Percentiles rank a stretch among this genome's conserved stretches.
Evolutionary conservation across 306 rosid genomes (phyloP).

Genomic region (Cicer cuneatum): DNA sequence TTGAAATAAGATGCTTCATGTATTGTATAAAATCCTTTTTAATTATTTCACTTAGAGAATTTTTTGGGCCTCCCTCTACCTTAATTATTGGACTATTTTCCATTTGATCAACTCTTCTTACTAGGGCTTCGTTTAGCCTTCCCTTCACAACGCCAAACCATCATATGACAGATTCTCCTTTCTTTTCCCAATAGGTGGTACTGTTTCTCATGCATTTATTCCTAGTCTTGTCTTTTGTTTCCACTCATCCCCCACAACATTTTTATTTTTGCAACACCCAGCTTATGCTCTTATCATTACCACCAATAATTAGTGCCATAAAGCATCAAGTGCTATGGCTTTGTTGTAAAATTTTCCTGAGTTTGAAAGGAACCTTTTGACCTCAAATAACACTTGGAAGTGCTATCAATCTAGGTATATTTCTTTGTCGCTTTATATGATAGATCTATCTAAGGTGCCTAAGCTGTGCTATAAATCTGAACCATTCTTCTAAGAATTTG

Average conservation of each 20-base stretch:
- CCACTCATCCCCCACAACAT: not conserved
- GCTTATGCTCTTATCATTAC: not conserved
- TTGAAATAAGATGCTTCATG: not conserved
- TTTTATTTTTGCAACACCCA: conserved; percentile 3
- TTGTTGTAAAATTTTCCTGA: not conserved
- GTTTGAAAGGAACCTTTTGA: conserved; percentile 13
- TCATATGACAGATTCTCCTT: not conserved
- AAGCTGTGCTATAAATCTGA: conserved; percentile 1
- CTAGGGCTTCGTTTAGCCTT: not conserved
- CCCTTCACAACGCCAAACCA: not conserved
- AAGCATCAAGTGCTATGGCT: not conserved
- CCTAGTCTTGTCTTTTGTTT: conserved; percentile 2
- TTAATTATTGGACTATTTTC: not conserved
- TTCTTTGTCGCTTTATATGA: conserved; percentile 12
- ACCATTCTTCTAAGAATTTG: not conserved
- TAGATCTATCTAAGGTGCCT: conserved; percentile 1
- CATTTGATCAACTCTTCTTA: conserved; percentile 5
- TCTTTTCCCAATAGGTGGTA: not conserved
- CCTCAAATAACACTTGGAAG: not conserved
- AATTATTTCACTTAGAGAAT: not conserved
- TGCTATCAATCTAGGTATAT: not conserved
- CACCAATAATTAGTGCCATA: conserved; percentile 7
- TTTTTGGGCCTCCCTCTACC: not conserved
- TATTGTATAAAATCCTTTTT: not conserved
- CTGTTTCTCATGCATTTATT: not conserved